Conservation (phyloP, 2,329 filamentous ascomycete species). For the Pseudogymnoascus sp. region DNA sequence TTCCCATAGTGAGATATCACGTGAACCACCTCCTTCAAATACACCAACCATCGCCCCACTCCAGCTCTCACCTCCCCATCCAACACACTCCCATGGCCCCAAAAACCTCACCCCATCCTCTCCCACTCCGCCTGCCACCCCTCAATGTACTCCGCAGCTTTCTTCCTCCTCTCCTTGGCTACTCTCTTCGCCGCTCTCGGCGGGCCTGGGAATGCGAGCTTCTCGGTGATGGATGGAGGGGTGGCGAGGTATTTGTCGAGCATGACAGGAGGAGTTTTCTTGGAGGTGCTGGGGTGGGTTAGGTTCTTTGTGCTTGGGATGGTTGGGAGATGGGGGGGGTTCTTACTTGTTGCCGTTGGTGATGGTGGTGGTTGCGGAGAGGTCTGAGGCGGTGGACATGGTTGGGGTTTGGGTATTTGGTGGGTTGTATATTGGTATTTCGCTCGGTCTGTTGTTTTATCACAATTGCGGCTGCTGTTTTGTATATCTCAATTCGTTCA, state of each 20-base stretch:
- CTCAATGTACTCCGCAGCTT: neutral
- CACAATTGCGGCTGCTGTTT: too few species aligned
- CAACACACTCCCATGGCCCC: neutral
- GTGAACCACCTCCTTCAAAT: neutral
- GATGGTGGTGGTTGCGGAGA: neutral
- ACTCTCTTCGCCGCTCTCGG: neutral
- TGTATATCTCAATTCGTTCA: neutral
- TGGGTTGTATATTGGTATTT: neutral
- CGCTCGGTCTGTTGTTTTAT: neutral
- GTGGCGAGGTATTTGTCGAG: neutral
- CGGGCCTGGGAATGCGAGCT: neutral
- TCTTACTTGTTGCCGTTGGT: neutral
- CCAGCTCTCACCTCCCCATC: neutral
- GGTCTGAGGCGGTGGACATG: neutral
- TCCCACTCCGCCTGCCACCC: neutral
- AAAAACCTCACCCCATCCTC: neutral
- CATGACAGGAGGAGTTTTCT: neutral
- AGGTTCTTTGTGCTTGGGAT: neutral
- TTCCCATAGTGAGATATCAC: neutral
- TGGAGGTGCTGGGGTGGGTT: neutral
- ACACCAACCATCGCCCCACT: neutral
- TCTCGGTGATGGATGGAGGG: neutral
- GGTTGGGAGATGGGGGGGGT: too few species aligned
- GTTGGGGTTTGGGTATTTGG: neutral
- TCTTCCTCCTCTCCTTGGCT: neutral